Conservation (phyloP, 768 basidiomycete species). For the Sarcomyxa edulis region DNA sequence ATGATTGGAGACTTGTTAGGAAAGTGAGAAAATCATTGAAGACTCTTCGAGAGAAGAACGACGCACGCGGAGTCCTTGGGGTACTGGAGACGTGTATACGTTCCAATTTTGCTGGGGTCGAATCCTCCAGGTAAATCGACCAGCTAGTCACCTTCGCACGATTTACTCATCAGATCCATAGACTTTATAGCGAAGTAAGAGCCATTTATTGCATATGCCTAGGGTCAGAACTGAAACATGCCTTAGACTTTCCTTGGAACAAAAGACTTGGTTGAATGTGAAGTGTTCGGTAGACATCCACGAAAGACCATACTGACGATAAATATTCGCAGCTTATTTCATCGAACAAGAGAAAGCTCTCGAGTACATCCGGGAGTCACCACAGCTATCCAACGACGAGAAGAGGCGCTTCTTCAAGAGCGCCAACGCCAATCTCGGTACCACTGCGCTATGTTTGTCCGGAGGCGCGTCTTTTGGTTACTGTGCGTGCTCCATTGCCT, state of each 20-base stretch:
- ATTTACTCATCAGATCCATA: conserved; percentile 17
- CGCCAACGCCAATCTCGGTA: conserved; percentile 83
- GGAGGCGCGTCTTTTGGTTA: conserved; percentile 96
- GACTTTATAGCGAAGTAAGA: conserved; percentile 90
- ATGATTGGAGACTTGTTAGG: conserved; percentile 84
- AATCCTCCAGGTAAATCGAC: conserved; percentile 60
- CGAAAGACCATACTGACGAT: conserved; percentile 7
- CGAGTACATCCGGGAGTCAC: conserved; percentile 68
- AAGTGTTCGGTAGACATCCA: conserved; percentile 14
- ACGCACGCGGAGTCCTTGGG: conserved; percentile 81
- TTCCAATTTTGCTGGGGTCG: conserved; percentile 90
- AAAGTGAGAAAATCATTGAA: conserved; percentile 74
- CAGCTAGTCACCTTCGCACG: neutral
- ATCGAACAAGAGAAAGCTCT: conserved; percentile 74
- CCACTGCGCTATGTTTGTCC: conserved; percentile 90
- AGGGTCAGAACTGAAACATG: conserved; percentile 10
- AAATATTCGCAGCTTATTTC: conserved; percentile 59
- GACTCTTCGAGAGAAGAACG: conserved; percentile 66
- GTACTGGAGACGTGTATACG: conserved; percentile 89
- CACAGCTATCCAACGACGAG: conserved; percentile 75
- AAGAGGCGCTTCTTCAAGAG: conserved; percentile 90
- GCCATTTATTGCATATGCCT: conserved; percentile 8
- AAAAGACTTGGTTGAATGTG: conserved; percentile 85
- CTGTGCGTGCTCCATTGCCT: conserved; percentile 58
- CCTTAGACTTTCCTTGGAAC: conserved; percentile 85